phyloP scores from a whole-genome alignment of 495 filamentous ascomycete genomes.

The Tuber aestivum region DNA sequence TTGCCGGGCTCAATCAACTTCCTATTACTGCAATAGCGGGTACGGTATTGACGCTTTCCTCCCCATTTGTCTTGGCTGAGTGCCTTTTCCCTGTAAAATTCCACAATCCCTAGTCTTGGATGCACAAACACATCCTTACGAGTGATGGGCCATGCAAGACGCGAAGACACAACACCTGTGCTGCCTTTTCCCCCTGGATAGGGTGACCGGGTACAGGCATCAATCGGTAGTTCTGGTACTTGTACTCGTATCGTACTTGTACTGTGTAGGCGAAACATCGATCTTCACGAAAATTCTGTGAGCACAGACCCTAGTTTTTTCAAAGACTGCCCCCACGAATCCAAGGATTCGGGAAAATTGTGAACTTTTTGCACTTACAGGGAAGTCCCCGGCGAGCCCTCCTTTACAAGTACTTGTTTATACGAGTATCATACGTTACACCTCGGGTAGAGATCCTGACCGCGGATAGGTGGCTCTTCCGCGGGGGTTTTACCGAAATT shows the following conservation, averaged over 20 bases:
- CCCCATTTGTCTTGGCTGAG: neutral
- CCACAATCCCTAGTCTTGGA: neutral
- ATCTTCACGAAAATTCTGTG: neutral
- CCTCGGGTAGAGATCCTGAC: neutral
- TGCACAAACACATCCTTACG: neutral
- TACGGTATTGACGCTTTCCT: neutral
- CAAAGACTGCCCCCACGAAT: neutral
- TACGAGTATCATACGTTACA: neutral
- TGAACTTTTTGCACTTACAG: neutral
- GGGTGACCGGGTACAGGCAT: neutral
- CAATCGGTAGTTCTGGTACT: neutral
- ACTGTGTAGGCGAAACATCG: neutral
- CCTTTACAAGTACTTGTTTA: neutral
- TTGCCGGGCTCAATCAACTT: neutral
- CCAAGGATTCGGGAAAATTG: neutral
- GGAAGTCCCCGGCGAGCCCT: neutral
- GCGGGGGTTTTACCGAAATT: neutral
- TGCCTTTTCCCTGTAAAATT: neutral
- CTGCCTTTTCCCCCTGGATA: neutral
- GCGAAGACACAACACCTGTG: neutral
- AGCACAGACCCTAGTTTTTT: neutral
- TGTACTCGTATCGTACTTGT: no score
- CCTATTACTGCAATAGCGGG: neutral
- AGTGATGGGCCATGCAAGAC: neutral
- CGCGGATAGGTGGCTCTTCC: neutral